phyloP scores from a whole-genome alignment of 2,329 filamentous ascomycete species.

The Claviceps africana region DNA sequence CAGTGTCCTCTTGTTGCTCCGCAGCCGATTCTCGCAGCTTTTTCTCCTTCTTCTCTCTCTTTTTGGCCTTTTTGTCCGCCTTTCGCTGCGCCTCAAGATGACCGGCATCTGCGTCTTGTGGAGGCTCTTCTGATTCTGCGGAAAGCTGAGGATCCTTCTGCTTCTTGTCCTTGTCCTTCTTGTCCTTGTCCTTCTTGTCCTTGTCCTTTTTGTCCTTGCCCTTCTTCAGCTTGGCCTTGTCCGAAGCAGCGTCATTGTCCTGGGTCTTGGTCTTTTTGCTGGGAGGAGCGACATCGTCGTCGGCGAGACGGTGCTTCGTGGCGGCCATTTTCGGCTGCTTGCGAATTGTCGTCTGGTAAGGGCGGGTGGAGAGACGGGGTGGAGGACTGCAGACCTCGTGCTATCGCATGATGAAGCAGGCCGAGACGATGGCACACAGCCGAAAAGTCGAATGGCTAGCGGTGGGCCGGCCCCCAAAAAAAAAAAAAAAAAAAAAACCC shows the following conservation, averaged over 20 bases:
- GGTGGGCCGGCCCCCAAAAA: slow-evolving; percentile 2
- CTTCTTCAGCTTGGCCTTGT: slow-evolving; percentile 24
- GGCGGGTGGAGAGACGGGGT: neutral
- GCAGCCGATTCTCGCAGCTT: slow-evolving; percentile 19
- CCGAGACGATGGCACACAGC: neutral
- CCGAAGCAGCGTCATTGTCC: slow-evolving; percentile 13
- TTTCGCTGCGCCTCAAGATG: slow-evolving; percentile 10
- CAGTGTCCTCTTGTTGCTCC: slow-evolving; percentile 10
- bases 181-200: slow-evolving; percentile 20
- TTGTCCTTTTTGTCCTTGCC: slow-evolving; percentile 21
- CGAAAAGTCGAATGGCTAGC: neutral
- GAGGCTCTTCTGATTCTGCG: slow-evolving; percentile 8
- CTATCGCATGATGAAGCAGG: neutral
- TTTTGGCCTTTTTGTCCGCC: slow-evolving; percentile 12
- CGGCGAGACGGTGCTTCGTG: slow-evolving; percentile 25
- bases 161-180: slow-evolving; percentile 12
- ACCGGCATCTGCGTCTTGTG: slow-evolving; percentile 10
- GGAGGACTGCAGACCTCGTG: neutral
- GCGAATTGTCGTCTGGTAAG: neutral
- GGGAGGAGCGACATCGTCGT: slow-evolving; percentile 22
- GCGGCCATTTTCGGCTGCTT: slow-evolving; percentile 21
- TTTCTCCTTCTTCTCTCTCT: slow-evolving; percentile 18
- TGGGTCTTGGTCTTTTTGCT: slow-evolving; percentile 27
- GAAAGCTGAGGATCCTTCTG: slow-evolving; percentile 19
- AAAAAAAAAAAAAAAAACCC: slow-evolving; percentile 14